phyloP scores from a whole-genome alignment of 2,329 filamentous ascomycete species.

The Cercospora sp. region DNA sequence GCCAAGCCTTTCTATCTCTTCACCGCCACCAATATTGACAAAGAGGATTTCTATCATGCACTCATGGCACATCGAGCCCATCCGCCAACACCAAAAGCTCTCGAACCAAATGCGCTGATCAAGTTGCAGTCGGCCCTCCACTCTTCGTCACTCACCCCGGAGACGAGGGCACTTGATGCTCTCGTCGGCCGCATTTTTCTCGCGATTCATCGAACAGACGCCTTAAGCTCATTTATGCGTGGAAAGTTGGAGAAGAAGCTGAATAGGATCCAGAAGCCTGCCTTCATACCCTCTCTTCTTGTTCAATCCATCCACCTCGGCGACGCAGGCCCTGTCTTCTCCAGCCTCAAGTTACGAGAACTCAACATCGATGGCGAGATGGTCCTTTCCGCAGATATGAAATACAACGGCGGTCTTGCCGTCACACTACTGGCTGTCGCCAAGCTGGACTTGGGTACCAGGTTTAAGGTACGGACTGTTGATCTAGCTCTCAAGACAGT shows the following conservation, averaged over 20 bases:
- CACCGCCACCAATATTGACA: conserved; percentile 91
- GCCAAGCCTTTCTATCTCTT: conserved; percentile 86
- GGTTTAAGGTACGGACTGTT: conserved; percentile 88
- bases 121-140: conserved; percentile 86
- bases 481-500: conserved; percentile 85
- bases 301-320: conserved; percentile 83
- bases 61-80: conserved; percentile 70
- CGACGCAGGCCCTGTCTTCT: conserved; percentile 82
- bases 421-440: conserved; percentile 91
- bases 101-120: conserved; percentile 84
- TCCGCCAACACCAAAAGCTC: conserved; percentile 70
- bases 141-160: conserved; percentile 76
- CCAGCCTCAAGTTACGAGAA: conserved; percentile 83
- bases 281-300: conserved; percentile 82
- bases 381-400: conserved; percentile 80
- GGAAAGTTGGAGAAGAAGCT: conserved; percentile 96
- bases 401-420: conserved; percentile 84
- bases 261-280: conserved; percentile 84
- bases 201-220: conserved; percentile 78
- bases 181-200: conserved; percentile 86
- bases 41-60: conserved; percentile 98
- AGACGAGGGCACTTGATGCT: conserved; percentile 92
- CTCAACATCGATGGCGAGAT: conserved; percentile 90
- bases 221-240: conserved; percentile 75
- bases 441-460: conserved; percentile 81